Evolutionary conservation across 2,329 filamentous ascomycete species (phyloP), one percentile per base, ranked within the genome.

Genomic region (Plectosphaerella cucumerina): DNA sequence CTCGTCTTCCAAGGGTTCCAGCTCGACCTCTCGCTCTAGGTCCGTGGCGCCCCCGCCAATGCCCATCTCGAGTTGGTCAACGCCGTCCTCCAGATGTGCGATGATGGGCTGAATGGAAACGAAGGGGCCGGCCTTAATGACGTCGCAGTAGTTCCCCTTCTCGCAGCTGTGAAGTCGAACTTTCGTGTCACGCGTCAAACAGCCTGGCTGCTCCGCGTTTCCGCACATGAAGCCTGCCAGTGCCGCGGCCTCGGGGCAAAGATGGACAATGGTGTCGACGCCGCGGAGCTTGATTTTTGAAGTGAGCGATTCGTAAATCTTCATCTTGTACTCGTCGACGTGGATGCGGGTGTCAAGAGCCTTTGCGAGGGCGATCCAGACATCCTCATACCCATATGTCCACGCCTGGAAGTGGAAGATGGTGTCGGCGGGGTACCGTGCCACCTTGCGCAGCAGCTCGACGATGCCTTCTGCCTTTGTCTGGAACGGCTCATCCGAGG

Each of bases 381-480:
- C 90, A 48, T 96, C 88, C 64, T 97, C 92, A 56, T 97, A 96
- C 1, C 77, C 78, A 62, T 94, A 94, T 0, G 93, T 97, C 91
- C 92, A 96, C 1, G 90, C 82, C 51, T 91, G 82, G 44, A 97
- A 78, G 65, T 96, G 88, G 60, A 96, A 97, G 1, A 87, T 66
- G 0, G 90, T 96, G 37, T 90, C 81, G 2, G 73, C 55, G 0
- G 91, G 86, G 64, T 93, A 96, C 21, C 70, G 63, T 0, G 71
- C 66, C 0, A 96, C 77, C 57, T 90, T 87, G 5, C 73, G 69
- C 1, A 97, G 61, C 0, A 97, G 76, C 61, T 96, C 89, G 1
- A 71, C 71, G 11, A 96, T 73, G 0, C 92, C 92, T 48, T 93
- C 82, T 1, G 86, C 84, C 63, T 97, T 86, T 0, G 78, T 75